Percentiles rank a stretch among this genome's conserved stretches.
Conservation (phyloP, 1,139 yeast genomes). For the Suhomyces kunorum region DNA sequence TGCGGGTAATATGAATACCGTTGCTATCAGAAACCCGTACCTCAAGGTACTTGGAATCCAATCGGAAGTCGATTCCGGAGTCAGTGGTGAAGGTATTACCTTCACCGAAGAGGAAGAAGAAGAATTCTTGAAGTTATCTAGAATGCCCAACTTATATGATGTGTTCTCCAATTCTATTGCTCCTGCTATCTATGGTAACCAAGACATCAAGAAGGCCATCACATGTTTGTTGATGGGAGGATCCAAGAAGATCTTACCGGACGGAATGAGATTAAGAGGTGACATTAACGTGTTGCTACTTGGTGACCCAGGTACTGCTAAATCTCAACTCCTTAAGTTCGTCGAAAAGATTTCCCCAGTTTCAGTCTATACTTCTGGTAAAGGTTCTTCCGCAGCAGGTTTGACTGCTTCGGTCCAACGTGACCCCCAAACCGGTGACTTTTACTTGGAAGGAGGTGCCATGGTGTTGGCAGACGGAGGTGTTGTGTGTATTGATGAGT, state of each 20-base stretch:
- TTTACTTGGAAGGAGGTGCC: slow-evolving; percentile 98
- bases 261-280: slow-evolving; percentile 95
- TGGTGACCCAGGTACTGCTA: slow-evolving; percentile 99
- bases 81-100: slow-evolving; percentile 59
- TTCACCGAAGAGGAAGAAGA: slow-evolving; percentile 94
- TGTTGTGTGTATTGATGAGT: slow-evolving; percentile 98
- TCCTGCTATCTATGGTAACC: slow-evolving; percentile 93
- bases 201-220: slow-evolving; percentile 89
- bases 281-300: slow-evolving; percentile 89
- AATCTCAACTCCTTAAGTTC: slow-evolving; percentile 90
- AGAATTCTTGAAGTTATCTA: slow-evolving; percentile 76
- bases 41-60: slow-evolving; percentile 84
- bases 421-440: slow-evolving; percentile 84
- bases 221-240: slow-evolving; percentile 95
- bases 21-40: slow-evolving; percentile 93
- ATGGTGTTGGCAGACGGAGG: slow-evolving; percentile 99
- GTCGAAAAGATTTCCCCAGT: slow-evolving; percentile 95
- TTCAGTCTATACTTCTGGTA: slow-evolving; percentile 95
- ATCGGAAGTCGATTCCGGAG: slow-evolving; percentile 74
- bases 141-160: slow-evolving; percentile 82
- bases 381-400: slow-evolving; percentile 99
- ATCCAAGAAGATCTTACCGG: slow-evolving; percentile 87
- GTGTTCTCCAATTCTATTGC: slow-evolving; percentile 89
- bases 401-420: slow-evolving; percentile 96
- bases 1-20: slow-evolving; percentile 49